Evolutionary conservation across 768 basidiomycete species (phyloP).

Genomic region (Psilocybe cyanescens): DNA sequence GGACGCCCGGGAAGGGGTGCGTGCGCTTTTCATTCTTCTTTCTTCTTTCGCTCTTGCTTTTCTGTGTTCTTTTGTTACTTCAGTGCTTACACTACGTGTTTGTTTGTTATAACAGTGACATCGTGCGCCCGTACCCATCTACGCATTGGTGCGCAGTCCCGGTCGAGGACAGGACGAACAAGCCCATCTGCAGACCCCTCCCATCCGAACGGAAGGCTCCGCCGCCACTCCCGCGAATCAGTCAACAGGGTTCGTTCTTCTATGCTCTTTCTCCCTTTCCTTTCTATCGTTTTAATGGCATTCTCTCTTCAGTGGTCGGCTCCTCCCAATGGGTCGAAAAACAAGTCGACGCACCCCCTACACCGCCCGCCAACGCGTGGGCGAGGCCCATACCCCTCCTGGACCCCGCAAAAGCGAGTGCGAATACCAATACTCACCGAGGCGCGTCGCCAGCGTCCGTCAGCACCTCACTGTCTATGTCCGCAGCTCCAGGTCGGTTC

Average conservation of each 20-base stretch:
- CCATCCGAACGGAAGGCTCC: constrained; percentile 39
- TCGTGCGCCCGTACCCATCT: constrained; percentile 43
- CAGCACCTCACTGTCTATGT: too few species aligned
- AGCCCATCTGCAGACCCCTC: constrained; percentile 46
- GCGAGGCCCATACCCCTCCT: neutral
- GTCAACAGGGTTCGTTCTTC: constrained; percentile 28
- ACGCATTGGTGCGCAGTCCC: constrained; percentile 45
- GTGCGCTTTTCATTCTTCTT: constrained; percentile 12
- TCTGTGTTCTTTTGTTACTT: too few species aligned
- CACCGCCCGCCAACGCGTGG: constrained; percentile 24
- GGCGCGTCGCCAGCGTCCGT: too few species aligned
- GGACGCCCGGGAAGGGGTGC: constrained; percentile 37
- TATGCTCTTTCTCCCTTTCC: neutral
- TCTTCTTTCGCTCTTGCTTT: too few species aligned
- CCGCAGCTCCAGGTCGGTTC: too few species aligned
- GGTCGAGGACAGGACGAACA: constrained; percentile 46
- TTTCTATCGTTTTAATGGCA: neutral
- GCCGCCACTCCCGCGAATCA: constrained; percentile 28
- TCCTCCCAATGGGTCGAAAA: constrained; percentile 37
- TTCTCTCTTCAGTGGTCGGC: constrained; percentile 35
- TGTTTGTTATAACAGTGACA: constrained; percentile 20
- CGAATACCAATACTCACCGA: too few species aligned
- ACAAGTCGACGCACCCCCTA: constrained; percentile 20
- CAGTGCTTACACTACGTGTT: too few species aligned
- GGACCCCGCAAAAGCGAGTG: neutral